Base-by-base conservation (phyloP, 306 rosid genomes). In the Mucuna pruriens region DNA sequence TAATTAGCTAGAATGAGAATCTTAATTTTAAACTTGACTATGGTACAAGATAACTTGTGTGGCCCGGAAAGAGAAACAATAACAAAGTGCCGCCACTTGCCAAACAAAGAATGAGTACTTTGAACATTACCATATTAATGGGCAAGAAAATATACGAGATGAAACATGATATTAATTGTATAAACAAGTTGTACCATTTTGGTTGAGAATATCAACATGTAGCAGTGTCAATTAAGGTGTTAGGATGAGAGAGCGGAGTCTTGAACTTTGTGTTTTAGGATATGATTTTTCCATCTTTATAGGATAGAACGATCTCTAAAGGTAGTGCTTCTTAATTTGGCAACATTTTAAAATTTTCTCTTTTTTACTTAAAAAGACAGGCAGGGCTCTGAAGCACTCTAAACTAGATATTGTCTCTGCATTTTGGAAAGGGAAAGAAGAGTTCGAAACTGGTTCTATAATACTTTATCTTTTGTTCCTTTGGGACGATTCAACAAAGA, bases 51-150 rank as follows among this genome's bases (percentile, higher is more conserved):
- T 62, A n/a, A 10, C 36, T 70, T 29, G 52, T 55, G 63, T 64
- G 70, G 51, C 58, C n/a, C 33, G 60, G 60, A 66, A 74, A 66
- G 26, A 36, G 74, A 48, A 78, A 73, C 20, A 23, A 16, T 55
- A 83, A 11, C 38, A 34, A 23, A 45, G 63, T 20, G 0, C 77
- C 65, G 46, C 51, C 45, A 20, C 42, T 58, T 44, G 51, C 51
- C 71, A 31, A 70, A 71, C 38, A 15, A 44, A 33, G 62, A 80
- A 44, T 15, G 19, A 52, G 31, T n/a, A 39, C 52, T 22, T 17
- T 23, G 61, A 62, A 13, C 71, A 22, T 39, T 33, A 31, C 62
- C 54, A 8, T 11, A 9, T 17, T 40, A 3, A 29, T 65, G 42
- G 29, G 52, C n/a, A 10, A 22, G 74, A 74, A 75, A 31, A 8